Conservation (phyloP, 2,329 filamentous ascomycete species). For the Rutstroemia sp. region DNA sequence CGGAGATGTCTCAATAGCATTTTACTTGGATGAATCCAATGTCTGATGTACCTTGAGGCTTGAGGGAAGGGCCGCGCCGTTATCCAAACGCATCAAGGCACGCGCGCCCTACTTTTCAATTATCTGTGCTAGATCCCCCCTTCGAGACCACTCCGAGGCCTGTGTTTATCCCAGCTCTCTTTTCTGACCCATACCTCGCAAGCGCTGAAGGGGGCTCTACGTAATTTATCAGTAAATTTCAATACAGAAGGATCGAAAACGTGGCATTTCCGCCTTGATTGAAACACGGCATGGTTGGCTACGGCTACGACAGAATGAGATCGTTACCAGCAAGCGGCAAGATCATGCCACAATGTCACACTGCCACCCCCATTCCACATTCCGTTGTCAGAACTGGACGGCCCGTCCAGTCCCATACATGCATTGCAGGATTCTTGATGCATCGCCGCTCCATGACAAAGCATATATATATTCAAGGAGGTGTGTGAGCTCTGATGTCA, state of each 20-base stretch:
- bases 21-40: background rate
- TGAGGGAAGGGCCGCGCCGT: conserved; percentile 5
- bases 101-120: conserved; percentile 1
- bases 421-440: conserved; percentile 2
- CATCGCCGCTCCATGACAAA: background rate
- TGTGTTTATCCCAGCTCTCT: too few species aligned
- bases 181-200: too few species aligned
- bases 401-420: conserved; percentile 6
- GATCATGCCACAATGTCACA: conserved; percentile 10
- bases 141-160: too few species aligned
- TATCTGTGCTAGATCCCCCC: background rate
- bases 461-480: background rate
- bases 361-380: conserved; percentile 4
- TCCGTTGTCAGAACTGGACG: conserved; percentile 8
- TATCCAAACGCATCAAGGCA: background rate
- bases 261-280: conserved; percentile 4
- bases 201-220: background rate
- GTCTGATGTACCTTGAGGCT: conserved; percentile 2
- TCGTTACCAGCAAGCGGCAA: conserved; percentile 6
- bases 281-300: conserved; percentile 6
- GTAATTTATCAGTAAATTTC: background rate
- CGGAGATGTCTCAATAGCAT: background rate
- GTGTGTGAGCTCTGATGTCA: conserved; percentile 1
- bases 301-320: conserved; percentile 3
- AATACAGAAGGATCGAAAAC: conserved; percentile 3